Base-by-base conservation (phyloP, 2,329 filamentous ascomycete genomes). In the Aplosporella prunicola region DNA sequence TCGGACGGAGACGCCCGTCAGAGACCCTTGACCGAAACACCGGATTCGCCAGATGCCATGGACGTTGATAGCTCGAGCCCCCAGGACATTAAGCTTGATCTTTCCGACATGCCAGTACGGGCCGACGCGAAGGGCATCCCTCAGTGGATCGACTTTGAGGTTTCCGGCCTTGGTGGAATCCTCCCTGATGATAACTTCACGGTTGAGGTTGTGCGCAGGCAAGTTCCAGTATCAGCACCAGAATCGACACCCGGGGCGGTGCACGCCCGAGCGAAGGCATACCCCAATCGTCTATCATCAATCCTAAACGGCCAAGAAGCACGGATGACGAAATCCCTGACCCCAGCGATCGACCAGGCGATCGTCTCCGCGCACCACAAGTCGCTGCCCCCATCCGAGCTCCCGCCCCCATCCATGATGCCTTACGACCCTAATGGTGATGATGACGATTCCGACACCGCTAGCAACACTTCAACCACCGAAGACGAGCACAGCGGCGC, bases 321-420 rank as follows among this genome's bases (percentile, higher is more conserved):
- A n/a, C n/a, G n/a, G n/a, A n/a, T n/a, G 23, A 25, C 23, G n/a
- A n/a, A n/a, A 25, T 9, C 23, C n/a, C n/a, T 9, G 9, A 25
- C 23, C 9, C 41, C 42, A 2, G 36, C 51, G 2, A 65, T 94
- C 78, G 40, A 72, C 58, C 15, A 93, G 63, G 15, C 88, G 68
- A 51, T 80, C 67, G 27, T 80, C 62, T 46, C 85, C 67, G 40
- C 82, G 63, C 44, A 89, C 72, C 40, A 80, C 68, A 33, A 89
- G 63, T 34, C 89, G 68, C 32, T 69, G 5, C 61, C 62, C 0
- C 63, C 56, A 9, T 68, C 66, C 0, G 39, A 47, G 6, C 55
- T 70, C 1, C 67, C 67, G 2, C 62, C 63, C 1, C 59, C 66
- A 1, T 62, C 63, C 0, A 66, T 62, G 41, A 56, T 65, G 18